Evolutionary conservation across 1,139 yeast genomes (phyloP).

Genomic region (Ogataea hybrid): DNA sequence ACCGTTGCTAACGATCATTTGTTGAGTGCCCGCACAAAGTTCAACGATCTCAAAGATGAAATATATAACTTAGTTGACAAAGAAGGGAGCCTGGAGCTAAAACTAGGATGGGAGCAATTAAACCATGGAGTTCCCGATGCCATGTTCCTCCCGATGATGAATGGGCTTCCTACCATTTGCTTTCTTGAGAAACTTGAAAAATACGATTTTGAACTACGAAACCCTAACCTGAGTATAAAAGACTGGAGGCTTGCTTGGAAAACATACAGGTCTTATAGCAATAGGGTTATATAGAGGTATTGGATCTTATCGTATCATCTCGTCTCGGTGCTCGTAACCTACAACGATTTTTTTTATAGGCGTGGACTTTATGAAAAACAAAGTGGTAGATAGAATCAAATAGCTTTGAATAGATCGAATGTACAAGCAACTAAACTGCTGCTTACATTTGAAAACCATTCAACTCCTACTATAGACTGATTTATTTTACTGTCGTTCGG

Average conservation of each 20-base stretch:
- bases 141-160: slow-evolving; percentile 64
- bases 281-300: slow-evolving; percentile 33
- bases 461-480: not conserved
- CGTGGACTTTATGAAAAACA: slow-evolving; percentile 8
- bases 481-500: not conserved
- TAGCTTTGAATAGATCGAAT: not conserved
- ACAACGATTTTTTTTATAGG: not conserved
- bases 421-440: slow-evolving; percentile 2
- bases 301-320: not conserved
- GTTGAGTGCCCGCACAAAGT: slow-evolving; percentile 59
- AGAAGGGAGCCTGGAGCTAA: slow-evolving; percentile 32
- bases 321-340: slow-evolving; percentile 10
- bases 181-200: slow-evolving; percentile 61
- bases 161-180: slow-evolving; percentile 61
- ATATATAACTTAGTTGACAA: slow-evolving; percentile 33
- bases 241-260: slow-evolving; percentile 78
- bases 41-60: slow-evolving; percentile 38
- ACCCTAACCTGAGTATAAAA: slow-evolving; percentile 46
- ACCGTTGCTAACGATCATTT: slow-evolving; percentile 79
- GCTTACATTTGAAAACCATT: not conserved
- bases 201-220: slow-evolving; percentile 60
- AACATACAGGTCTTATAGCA: slow-evolving; percentile 53
- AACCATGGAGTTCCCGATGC: slow-evolving; percentile 59
- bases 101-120: slow-evolving; percentile 40
- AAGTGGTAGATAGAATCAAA: slow-evolving; percentile 2